Evolutionary conservation across 805 yeast species (phyloP).

Genomic region (Candida dendrica): DNA sequence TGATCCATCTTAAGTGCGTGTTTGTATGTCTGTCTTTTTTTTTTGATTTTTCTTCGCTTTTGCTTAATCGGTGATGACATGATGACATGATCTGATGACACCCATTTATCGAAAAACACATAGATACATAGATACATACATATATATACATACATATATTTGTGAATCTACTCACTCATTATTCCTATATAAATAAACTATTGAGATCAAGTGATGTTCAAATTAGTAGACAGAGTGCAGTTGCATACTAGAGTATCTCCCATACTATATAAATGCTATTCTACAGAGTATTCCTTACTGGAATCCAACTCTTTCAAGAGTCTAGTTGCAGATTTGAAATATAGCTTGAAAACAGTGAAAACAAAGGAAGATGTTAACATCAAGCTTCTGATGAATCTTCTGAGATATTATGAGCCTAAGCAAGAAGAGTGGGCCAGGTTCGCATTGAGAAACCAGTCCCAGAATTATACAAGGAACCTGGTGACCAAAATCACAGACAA

Average conservation of each 20-base stretch:
- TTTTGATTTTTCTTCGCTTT: too few relatives aligned
- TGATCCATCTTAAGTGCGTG: too few relatives aligned
- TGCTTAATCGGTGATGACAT: too few relatives aligned
- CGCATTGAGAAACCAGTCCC: slow-evolving; percentile 30
- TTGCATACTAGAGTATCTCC: not conserved
- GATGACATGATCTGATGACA: too few relatives aligned
- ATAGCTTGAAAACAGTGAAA: not conserved
- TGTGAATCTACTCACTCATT: too few relatives aligned
- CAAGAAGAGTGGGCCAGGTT: slow-evolving; percentile 35
- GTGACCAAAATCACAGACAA: slow-evolving; percentile 34
- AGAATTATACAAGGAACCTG: slow-evolving; percentile 30
- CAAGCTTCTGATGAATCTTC: slow-evolving; percentile 7
- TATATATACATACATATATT: too few relatives aligned
- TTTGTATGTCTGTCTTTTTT: too few relatives aligned
- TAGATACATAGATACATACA: too few relatives aligned
- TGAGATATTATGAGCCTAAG: slow-evolving; percentile 23
- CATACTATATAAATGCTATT: not conserved
- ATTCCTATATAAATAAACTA: too few relatives aligned
- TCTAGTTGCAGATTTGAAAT: slow-evolving; percentile 4
- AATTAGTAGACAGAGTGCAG: not conserved
- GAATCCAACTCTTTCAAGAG: slow-evolving; percentile 2
- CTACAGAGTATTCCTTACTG: not conserved
- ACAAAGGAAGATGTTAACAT: slow-evolving; percentile 5
- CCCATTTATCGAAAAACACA: too few relatives aligned
- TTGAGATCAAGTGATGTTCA: too few relatives aligned